Evolutionary conservation across 495 filamentous ascomycete species (phyloP).

Genomic region (Penicillium ochrochloron): DNA sequence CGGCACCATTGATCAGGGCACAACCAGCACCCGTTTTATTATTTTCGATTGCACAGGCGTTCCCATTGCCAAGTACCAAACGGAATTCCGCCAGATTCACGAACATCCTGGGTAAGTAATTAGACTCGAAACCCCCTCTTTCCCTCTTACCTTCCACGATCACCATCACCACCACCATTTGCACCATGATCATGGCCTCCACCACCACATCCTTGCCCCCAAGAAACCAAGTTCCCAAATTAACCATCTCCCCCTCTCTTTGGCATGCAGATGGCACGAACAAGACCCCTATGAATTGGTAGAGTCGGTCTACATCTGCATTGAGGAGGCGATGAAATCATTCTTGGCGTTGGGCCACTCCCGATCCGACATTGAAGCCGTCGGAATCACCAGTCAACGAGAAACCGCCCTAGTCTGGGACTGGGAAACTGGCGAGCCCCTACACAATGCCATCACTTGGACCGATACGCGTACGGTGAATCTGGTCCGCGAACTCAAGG

Average conservation of each 20-base stretch:
- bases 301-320: conserved; percentile 79
- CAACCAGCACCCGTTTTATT: conserved; percentile 89
- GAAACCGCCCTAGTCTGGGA: conserved; percentile 96
- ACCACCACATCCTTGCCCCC: background rate
- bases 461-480: conserved; percentile 84
- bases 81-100: conserved; percentile 89
- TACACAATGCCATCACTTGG: conserved; percentile 93
- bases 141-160: background rate
- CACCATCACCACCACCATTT: background rate
- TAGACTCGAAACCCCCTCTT: conserved; percentile 10
- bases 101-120: conserved; percentile 76
- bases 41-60: conserved; percentile 84
- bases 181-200: background rate
- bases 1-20: conserved; percentile 87
- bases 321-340: conserved; percentile 75
- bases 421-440: conserved; percentile 77
- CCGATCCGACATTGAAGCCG: conserved; percentile 73
- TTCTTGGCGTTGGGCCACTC: conserved; percentile 75
- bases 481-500: conserved; percentile 82
- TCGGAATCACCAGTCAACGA: conserved; percentile 94
- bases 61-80: conserved; percentile 85
- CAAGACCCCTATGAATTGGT: conserved; percentile 86
- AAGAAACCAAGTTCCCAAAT: conserved; percentile 10
- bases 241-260: conserved; percentile 9
- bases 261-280: conserved; percentile 79